These are phyloP conservation scores for Raffaelea deltoideospora DNA, from an alignment of 2,329 filamentous ascomycete species.

Conservation along the genomic window DNA sequence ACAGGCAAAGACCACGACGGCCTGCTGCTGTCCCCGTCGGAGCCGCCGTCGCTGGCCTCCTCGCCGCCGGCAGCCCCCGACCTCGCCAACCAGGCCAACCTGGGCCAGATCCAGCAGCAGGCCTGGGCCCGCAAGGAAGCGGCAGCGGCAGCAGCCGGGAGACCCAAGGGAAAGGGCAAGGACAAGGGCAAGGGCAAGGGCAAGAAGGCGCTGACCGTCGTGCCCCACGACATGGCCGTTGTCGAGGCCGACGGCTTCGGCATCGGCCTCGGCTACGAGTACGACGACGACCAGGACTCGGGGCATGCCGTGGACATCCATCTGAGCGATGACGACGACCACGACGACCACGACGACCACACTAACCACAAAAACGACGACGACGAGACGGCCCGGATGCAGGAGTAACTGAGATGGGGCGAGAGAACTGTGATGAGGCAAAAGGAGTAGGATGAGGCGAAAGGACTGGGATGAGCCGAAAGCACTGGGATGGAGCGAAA, in stretches of 20 bases:
- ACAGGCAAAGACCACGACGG: constrained; percentile 2
- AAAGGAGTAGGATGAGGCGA: neutral
- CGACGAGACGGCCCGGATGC: constrained; percentile 1
- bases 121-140: constrained; percentile 20
- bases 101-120: constrained; percentile 17
- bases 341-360: neutral
- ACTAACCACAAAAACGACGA: neutral
- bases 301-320: constrained; percentile 35
- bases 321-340: constrained; percentile 26
- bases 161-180: too few relatives aligned
- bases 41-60: neutral
- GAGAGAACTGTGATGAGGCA: neutral
- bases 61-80: constrained; percentile 12
- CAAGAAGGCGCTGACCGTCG: too few relatives aligned
- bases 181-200: too few relatives aligned
- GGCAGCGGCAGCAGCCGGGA: constrained; percentile 19
- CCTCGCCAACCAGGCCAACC: constrained; percentile 7
- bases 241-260: neutral
- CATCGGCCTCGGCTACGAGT: neutral
- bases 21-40: neutral
- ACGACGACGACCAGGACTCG: constrained; percentile 20
- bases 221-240: neutral
- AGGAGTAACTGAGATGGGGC: neutral
- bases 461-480: too few relatives aligned
- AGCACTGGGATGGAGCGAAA: neutral